Conservation (phyloP, 2,329 filamentous ascomycete genomes). For the Colletotrichum shisoi region DNA sequence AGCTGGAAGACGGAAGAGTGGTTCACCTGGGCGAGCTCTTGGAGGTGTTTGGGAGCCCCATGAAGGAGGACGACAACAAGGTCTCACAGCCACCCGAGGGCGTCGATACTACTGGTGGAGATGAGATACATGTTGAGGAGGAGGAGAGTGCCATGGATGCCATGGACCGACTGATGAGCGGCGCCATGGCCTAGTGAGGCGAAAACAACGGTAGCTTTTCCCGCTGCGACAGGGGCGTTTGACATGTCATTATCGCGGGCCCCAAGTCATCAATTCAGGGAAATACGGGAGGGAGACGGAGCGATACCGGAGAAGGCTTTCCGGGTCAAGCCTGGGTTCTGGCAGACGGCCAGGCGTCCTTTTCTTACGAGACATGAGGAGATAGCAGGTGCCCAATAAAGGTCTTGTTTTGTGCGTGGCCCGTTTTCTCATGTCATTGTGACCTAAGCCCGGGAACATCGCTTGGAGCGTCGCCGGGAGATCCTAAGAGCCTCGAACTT, state of each 20-base stretch:
- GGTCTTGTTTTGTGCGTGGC: slow-evolving; percentile 9
- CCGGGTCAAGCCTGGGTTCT: slow-evolving; percentile 7
- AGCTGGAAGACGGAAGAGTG: slow-evolving; percentile 38
- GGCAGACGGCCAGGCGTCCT: slow-evolving; percentile 10
- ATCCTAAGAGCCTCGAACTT: neutral
- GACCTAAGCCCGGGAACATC: slow-evolving; percentile 2
- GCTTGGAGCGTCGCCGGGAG: neutral
- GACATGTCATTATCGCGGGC: slow-evolving; percentile 28
- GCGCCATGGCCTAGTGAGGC: slow-evolving; percentile 26
- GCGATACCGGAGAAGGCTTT: slow-evolving; percentile 24
- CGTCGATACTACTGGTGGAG: slow-evolving; percentile 21
- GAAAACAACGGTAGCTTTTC: slow-evolving; percentile 22
- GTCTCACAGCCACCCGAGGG: slow-evolving; percentile 24
- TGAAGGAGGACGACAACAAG: slow-evolving; percentile 14
- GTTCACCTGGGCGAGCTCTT: slow-evolving; percentile 40
- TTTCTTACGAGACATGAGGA: slow-evolving; percentile 19
- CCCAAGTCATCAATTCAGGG: slow-evolving; percentile 21
- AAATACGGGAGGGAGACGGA: neutral
- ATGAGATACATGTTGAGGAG: slow-evolving; percentile 34
- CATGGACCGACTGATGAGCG: slow-evolving; percentile 29
- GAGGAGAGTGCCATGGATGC: slow-evolving; percentile 34
- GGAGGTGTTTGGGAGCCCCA: slow-evolving; percentile 33
- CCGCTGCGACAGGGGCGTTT: slow-evolving; percentile 36
- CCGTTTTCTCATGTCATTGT: slow-evolving; percentile 20
- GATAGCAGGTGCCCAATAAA: slow-evolving; percentile 12